Base-by-base conservation (phyloP, 768 basidiomycete genomes). In the Suillus alpinus region DNA sequence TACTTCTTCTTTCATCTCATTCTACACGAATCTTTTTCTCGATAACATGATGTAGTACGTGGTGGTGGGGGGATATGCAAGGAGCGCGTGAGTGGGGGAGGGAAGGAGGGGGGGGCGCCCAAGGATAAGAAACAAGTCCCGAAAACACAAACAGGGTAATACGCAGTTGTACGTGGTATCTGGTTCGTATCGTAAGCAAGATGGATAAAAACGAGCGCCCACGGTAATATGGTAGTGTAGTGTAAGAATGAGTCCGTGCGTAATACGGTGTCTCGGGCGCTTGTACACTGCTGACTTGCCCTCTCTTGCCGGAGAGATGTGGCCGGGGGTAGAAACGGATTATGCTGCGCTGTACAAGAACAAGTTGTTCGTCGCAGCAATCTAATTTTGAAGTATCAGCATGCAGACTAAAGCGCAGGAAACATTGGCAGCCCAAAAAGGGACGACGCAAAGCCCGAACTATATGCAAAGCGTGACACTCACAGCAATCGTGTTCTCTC, bases 401-500 rank as follows among this genome's bases (percentile, higher is more conserved):
- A 55, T 16, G 18, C 2, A 55, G 10, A 29, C 16, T 7, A 5
- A 4, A 34, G 13, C 2, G 20, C 46, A 62, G 31, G 18, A 50
- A 50, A 23, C 16, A 37, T 36, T 4, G 23, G 34, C 6, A 23
- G 16, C 41, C 12, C 18, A 4, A 31, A 50, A n/a, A 18, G 10
- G 12, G 6, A 50, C 49, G 18, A 9, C 3, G 18, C 31, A 31
- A 32, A 32, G 18, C 29, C 31, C 18, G 10, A 50, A 14, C 13
- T 44, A 16, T n/a, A 36, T 13, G 20, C 14, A 56, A 36, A 26
- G 6, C 8, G 3, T 29, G 44, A 41, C 6, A 82, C 92, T 71
- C 68, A 95, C 94, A 68, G 95, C 95, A 72, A 99, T 98, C 50
- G 96, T 98, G 76, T 95, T 94, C 81, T 99, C 97, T 73, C 87